phyloP scores from a whole-genome alignment of 1,284 basidiomycete genomes.

The Volvariella volvacea region DNA sequence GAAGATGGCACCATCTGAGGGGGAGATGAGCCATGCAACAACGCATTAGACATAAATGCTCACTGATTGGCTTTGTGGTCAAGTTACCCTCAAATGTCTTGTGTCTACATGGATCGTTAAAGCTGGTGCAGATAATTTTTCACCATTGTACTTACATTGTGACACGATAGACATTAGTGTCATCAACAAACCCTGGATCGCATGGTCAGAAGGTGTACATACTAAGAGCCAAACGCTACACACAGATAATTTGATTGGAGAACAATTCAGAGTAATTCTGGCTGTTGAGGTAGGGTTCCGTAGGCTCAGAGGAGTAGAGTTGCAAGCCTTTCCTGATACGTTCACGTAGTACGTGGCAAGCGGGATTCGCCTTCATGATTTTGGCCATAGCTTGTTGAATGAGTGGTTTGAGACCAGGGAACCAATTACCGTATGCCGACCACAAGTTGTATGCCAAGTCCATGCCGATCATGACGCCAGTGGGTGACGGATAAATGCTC shows the following conservation, averaged over 20 bases:
- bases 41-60: conserved; percentile 15
- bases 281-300: conserved; percentile 97
- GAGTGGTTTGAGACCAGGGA: conserved; percentile 97
- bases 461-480: conserved; percentile 98
- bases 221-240: conserved; percentile 19
- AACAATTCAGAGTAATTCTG: conserved; percentile 97
- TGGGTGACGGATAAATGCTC: conserved; percentile 98
- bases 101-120: conserved; percentile 44
- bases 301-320: conserved; percentile 98
- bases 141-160: conserved; percentile 66
- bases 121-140: conserved; percentile 8
- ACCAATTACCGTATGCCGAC: conserved; percentile 99
- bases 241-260: conserved; percentile 99
- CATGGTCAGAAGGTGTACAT: conserved; percentile 10
- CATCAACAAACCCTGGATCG: conserved; percentile 86
- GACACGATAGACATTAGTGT: conserved; percentile 99
- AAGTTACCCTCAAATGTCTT: conserved; percentile 99
- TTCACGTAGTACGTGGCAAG: conserved; percentile 96
- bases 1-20: conserved; percentile 91
- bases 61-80: conserved; percentile 98
- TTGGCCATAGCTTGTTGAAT: conserved; percentile 99
- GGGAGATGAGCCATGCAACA: conserved; percentile 3
- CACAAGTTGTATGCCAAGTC: conserved; percentile 97
- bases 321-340: conserved; percentile 98
- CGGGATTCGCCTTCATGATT: conserved; percentile 99